A percentile compares a stretch with the other conserved stretches of the same genome.
phyloP scores from a whole-genome alignment of 2,329 filamentous ascomycete genomes.

The Aspergillus fructus region DNA sequence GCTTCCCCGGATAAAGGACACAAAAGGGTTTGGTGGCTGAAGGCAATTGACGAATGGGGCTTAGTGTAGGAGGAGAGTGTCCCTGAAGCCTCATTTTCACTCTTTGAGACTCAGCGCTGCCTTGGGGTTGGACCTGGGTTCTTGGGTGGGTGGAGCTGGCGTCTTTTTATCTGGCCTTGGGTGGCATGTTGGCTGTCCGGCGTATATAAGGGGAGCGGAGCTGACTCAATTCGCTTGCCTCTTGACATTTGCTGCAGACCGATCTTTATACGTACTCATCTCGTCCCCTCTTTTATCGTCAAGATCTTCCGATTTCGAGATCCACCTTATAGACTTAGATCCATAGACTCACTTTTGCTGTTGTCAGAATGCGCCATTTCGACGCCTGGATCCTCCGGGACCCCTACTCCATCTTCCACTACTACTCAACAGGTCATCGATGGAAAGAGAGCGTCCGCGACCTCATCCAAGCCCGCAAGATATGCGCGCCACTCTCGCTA shows the following conservation, averaged over 20 bases:
- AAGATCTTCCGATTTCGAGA: not conserved
- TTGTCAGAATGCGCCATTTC: constrained; percentile 35
- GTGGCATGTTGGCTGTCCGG: not conserved
- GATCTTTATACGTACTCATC: not conserved
- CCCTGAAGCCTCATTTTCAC: constrained; percentile 5
- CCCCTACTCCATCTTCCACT: constrained; percentile 41
- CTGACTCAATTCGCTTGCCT: not conserved
- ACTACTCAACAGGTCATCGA: constrained; percentile 35
- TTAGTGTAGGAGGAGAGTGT: not conserved
- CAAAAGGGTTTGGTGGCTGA: not conserved
- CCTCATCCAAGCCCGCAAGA: constrained; percentile 36
- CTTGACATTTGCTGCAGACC: not conserved
- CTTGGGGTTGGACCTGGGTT: not conserved
- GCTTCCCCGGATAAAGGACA: constrained; percentile 9
- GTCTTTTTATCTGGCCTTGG: not conserved
- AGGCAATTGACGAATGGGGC: not conserved
- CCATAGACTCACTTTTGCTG: not conserved
- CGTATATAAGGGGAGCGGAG: not conserved
- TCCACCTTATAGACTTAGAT: not conserved
- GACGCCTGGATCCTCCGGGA: constrained; percentile 40
- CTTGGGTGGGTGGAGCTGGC: not conserved
- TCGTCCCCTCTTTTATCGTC: not conserved
- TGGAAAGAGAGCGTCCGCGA: constrained; percentile 37
- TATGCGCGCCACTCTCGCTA: constrained; percentile 28
- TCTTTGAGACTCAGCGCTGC: not conserved